Evolutionary conservation across 257 asterid species (phyloP).

Genomic region (Solanum sparsipilum): DNA sequence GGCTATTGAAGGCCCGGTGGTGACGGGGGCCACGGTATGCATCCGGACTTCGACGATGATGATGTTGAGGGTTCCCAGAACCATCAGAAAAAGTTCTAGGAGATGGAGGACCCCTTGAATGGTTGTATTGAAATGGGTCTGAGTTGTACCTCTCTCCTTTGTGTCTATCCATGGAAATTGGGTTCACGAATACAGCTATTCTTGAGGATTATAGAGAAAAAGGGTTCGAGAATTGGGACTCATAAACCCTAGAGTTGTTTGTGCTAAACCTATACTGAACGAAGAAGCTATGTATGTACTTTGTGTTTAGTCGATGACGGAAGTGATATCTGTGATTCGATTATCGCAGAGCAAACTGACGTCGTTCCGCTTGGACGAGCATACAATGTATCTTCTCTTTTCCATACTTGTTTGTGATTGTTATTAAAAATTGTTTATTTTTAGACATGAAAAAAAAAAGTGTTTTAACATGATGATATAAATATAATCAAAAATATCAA

Average conservation of each 20-base stretch:
- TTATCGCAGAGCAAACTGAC: neutral
- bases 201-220: neutral
- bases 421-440: neutral
- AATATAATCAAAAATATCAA: no score
- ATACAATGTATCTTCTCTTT: neutral
- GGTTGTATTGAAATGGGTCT: neutral
- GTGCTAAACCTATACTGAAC: neutral
- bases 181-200: neutral
- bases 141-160: slow-evolving; percentile 38
- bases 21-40: neutral
- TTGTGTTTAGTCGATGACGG: neutral
- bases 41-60: neutral
- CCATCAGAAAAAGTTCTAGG: slow-evolving; percentile 12
- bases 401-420: neutral
- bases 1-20: slow-evolving; percentile 1
- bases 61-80: slow-evolving; percentile 10
- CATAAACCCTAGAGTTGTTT: neutral
- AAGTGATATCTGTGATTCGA: neutral
- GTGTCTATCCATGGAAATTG: slow-evolving; percentile 36
- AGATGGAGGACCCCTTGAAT: neutral
- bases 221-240: neutral
- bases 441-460: no score
- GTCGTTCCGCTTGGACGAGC: neutral
- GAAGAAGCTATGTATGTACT: neutral
- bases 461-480: no score